These are phyloP conservation scores for Dendrothele bispora DNA, from an alignment of 768 basidiomycete species.

Conservation along the genomic window DNA sequence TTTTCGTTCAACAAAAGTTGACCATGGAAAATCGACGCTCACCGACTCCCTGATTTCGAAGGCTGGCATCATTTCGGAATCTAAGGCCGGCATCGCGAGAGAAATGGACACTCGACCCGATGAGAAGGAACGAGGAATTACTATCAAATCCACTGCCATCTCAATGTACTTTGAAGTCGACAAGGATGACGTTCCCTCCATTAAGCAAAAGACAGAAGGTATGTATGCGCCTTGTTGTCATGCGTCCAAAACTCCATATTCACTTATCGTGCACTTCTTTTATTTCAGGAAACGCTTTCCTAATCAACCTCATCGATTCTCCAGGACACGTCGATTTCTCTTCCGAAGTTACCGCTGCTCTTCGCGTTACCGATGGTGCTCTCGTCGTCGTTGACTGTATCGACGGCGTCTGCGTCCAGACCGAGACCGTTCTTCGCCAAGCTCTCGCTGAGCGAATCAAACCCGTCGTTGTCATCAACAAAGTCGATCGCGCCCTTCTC, in stretches of 20 bases:
- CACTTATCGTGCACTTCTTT: background rate
- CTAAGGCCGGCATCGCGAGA: conserved; percentile 94
- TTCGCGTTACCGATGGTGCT: conserved; percentile 99
- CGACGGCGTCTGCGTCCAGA: conserved; percentile 99
- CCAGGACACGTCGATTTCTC: conserved; percentile 99
- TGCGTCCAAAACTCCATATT: background rate
- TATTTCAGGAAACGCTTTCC: conserved; percentile 79
- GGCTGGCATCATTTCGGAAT: conserved; percentile 94
- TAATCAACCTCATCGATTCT: conserved; percentile 99
- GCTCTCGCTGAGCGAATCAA: conserved; percentile 98
- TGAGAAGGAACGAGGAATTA: conserved; percentile 99
- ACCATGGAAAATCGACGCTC: conserved; percentile 99
- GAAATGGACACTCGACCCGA: conserved; percentile 97
- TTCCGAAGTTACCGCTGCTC: conserved; percentile 98
- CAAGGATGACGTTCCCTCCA: conserved; percentile 81
- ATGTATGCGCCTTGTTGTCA: conserved; percentile 22
- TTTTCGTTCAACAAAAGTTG: conserved; percentile 74
- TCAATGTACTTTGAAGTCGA: conserved; percentile 98
- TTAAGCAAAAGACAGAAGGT: conserved; percentile 96
- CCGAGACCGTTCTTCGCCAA: conserved; percentile 98
- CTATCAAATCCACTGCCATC: conserved; percentile 99
- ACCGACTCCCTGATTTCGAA: conserved; percentile 99
- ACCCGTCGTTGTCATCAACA: conserved; percentile 99
- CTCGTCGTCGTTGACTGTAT: conserved; percentile 99
- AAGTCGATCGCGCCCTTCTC: conserved; percentile 98